These are phyloP conservation scores for Picochlorum sp. DNA, from an alignment of 139 green algal genomes.

Conservation along the genomic window DNA sequence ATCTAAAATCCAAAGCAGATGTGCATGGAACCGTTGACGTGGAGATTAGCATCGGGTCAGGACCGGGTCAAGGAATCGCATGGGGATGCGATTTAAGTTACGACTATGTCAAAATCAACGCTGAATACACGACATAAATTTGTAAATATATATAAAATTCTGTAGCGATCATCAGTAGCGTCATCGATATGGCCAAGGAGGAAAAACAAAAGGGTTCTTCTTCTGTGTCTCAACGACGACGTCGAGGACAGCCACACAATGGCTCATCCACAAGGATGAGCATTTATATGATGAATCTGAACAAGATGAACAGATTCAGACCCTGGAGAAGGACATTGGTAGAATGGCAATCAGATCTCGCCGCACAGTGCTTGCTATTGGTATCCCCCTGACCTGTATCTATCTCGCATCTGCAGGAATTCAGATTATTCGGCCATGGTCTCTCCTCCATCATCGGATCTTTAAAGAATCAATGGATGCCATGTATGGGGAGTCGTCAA, in stretches of 20 bases:
- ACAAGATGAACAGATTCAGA: background rate
- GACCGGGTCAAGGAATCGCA: constrained; percentile 51
- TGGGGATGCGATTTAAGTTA: constrained; percentile 83
- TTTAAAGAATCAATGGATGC: background rate
- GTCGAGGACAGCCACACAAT: background rate
- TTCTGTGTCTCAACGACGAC: constrained; percentile 4
- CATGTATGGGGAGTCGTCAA: no score
- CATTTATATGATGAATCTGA: background rate
- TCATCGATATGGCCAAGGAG: no score
- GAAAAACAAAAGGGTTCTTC: no score
- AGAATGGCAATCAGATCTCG: background rate
- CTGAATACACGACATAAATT: constrained; percentile 72
- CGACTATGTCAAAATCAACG: constrained; percentile 94
- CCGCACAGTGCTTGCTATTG: background rate
- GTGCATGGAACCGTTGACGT: constrained; percentile 80
- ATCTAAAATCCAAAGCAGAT: constrained; percentile 68
- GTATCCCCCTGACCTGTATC: background rate
- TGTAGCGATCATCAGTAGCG: no score
- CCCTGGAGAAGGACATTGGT: background rate
- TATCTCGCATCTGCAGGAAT: background rate
- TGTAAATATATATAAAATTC: background rate
- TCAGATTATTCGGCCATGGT: background rate
- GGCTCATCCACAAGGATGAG: no score
- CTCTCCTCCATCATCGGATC: background rate
- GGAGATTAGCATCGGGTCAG: constrained; percentile 39